Evolutionary conservation across 805 yeast genomes (phyloP).

Genomic region (Saccharomyces jurei): DNA sequence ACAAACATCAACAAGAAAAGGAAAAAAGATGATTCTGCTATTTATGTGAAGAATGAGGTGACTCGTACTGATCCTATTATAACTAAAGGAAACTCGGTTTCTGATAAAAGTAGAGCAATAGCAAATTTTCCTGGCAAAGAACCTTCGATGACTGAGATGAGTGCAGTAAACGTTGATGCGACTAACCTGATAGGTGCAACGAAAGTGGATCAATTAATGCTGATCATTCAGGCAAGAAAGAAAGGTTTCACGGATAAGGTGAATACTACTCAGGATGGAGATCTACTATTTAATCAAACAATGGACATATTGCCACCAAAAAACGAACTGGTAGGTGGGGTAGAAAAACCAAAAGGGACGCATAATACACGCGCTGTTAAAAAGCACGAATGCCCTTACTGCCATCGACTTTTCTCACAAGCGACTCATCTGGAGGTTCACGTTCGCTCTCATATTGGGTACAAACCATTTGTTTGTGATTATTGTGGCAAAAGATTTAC

Average conservation of each 20-base stretch:
- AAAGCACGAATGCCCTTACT: conserved; percentile 65
- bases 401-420: conserved; percentile 75
- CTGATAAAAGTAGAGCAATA: background rate
- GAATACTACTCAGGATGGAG: conserved; percentile 61
- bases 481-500: conserved; percentile 77
- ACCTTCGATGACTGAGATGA: background rate
- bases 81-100: background rate
- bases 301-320: conserved; percentile 48
- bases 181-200: conserved; percentile 61
- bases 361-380: conserved; percentile 30
- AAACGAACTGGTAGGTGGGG: conserved; percentile 68
- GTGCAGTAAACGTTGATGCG: background rate
- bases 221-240: conserved; percentile 81
- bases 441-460: conserved; percentile 78
- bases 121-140: background rate
- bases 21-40: background rate
- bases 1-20: background rate
- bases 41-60: background rate
- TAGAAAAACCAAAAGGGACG: conserved; percentile 48
- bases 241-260: conserved; percentile 63
- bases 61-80: background rate
- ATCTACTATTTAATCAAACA: conserved; percentile 44
- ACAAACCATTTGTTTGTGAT: conserved; percentile 72
- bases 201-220: conserved; percentile 83
- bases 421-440: conserved; percentile 90